These are phyloP conservation scores for Aspergillus clavatus DNA, from an alignment of 2,329 filamentous ascomycete species.

Conservation along the genomic window DNA sequence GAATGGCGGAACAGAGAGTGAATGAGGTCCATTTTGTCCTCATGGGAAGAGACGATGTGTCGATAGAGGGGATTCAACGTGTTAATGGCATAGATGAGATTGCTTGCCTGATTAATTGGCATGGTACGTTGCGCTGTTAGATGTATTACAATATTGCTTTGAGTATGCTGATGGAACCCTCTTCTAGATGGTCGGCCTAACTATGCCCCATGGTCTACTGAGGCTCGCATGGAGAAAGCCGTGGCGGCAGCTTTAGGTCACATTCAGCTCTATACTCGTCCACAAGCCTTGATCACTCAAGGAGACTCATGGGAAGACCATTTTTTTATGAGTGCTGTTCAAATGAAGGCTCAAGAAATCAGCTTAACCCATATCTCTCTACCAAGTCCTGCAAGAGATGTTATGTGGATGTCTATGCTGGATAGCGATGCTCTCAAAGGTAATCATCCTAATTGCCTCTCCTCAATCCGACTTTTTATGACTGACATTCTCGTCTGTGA, in stretches of 20 bases:
- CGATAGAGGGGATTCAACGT: conserved; percentile 62
- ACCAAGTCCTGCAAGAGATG: conserved; percentile 57
- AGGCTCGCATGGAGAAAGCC: conserved; percentile 62
- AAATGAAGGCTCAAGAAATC: conserved; percentile 49
- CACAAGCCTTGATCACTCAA: conserved; percentile 72
- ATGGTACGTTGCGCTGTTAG: conserved; percentile 45
- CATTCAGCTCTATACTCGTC: conserved; percentile 68
- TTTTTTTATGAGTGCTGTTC: conserved; percentile 61
- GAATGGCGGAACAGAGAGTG: conserved; percentile 66
- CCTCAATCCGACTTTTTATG: background rate
- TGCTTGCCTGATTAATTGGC: conserved; percentile 62
- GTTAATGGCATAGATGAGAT: conserved; percentile 71
- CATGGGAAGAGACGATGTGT: conserved; percentile 67
- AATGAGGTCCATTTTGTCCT: conserved; percentile 80
- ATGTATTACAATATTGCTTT: background rate
- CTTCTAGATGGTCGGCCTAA: conserved; percentile 68
- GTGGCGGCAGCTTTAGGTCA: conserved; percentile 64
- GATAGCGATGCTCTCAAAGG: conserved; percentile 66
- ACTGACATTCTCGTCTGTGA: conserved; percentile 11
- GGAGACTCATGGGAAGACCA: conserved; percentile 60
- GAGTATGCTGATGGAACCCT: conserved; percentile 3
- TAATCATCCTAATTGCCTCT: conserved; percentile 33
- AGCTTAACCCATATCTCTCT: conserved; percentile 68
- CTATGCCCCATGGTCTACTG: conserved; percentile 63
- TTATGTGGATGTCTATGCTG: conserved; percentile 72